Percentiles rank a stretch among this genome's conserved stretches.
These are phyloP conservation scores for Ustulina deusta DNA, from an alignment of 2,329 filamentous ascomycete species.

Conservation along the genomic window DNA sequence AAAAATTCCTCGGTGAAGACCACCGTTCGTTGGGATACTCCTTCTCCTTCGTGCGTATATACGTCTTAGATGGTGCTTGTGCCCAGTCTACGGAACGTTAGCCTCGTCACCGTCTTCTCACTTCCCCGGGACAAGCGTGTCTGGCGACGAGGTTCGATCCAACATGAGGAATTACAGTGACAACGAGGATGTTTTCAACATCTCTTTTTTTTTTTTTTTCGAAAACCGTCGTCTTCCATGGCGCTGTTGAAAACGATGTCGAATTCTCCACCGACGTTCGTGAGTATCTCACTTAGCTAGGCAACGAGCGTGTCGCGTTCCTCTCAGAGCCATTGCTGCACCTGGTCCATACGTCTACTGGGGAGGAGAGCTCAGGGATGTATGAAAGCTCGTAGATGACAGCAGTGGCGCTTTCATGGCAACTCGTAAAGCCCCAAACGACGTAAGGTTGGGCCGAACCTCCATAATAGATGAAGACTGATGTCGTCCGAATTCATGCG, in stretches of 20 bases:
- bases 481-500: neutral
- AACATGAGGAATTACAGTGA: neutral
- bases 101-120: slow-evolving; percentile 7
- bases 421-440: slow-evolving; percentile 1
- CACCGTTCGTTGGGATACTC: neutral
- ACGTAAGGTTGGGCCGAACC: neutral
- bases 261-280: neutral
- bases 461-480: neutral
- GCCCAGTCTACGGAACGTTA: neutral
- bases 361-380: slow-evolving; percentile 7
- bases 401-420: slow-evolving; percentile 5
- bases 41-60: neutral
- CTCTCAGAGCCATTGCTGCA: neutral
- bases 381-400: slow-evolving; percentile 5
- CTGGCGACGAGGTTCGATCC: neutral
- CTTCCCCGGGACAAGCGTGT: neutral
- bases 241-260: neutral
- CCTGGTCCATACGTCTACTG: neutral
- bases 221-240: slow-evolving; percentile 1
- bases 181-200: slow-evolving; percentile 3
- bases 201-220: neutral
- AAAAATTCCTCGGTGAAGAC: neutral
- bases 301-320: neutral
- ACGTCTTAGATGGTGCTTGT: neutral
- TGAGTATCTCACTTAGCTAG: slow-evolving; percentile 1